These are phyloP conservation scores for Phycomyces blakesleeanus DNA, from an alignment of 192 early-diverging fungal genomes.

Conservation along the genomic window DNA sequence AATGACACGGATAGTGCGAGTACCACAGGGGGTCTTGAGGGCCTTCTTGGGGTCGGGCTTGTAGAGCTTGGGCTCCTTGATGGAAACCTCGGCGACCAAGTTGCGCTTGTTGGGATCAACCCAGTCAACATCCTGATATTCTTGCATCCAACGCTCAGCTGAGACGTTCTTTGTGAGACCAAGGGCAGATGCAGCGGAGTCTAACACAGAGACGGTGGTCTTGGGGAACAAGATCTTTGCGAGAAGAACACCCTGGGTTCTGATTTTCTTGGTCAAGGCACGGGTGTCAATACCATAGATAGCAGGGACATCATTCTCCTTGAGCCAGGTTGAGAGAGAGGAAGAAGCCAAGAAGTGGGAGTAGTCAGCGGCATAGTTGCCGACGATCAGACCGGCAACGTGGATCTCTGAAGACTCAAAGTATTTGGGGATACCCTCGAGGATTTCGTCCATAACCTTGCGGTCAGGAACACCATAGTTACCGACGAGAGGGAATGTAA, in stretches of 20 bases:
- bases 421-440: conserved; percentile 87
- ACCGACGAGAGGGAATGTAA: conserved; percentile 96
- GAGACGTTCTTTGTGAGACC: conserved; percentile 25
- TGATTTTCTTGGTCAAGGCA: conserved; percentile 95
- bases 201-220: conserved; percentile 38
- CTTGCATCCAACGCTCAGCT: conserved; percentile 50
- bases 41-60: conserved; percentile 56
- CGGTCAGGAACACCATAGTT: conserved; percentile 97
- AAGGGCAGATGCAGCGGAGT: conserved; percentile 32
- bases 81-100: conserved; percentile 94
- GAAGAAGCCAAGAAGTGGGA: conserved; percentile 90
- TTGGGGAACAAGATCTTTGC: conserved; percentile 90
- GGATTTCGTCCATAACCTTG: conserved; percentile 72
- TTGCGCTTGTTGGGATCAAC: conserved; percentile 90
- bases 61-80: conserved; percentile 76
- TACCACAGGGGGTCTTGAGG: conserved; percentile 51
- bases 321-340: conserved; percentile 87
- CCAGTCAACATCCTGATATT: conserved; percentile 84
- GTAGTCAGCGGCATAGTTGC: conserved; percentile 85
- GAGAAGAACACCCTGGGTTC: conserved; percentile 83
- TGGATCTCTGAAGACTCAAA: conserved; percentile 97
- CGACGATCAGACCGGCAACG: conserved; percentile 87
- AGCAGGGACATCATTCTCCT: conserved; percentile 87
- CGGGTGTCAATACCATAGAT: conserved; percentile 95
- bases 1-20: conserved; percentile 76